Evolutionary conservation across 768 basidiomycete species (phyloP).

Genomic region (Suillus plorans): DNA sequence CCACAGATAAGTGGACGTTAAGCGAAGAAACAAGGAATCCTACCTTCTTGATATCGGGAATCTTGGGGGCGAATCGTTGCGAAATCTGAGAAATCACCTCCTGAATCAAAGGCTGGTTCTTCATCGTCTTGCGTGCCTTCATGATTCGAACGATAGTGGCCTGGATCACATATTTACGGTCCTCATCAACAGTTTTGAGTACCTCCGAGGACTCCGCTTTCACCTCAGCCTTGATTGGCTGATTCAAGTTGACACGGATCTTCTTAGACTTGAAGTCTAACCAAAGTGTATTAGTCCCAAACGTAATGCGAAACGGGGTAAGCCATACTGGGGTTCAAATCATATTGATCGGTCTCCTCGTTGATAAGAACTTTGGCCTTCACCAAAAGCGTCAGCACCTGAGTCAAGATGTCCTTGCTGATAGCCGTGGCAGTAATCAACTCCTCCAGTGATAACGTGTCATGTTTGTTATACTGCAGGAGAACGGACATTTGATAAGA

Average conservation of each 20-base stretch:
- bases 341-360: conserved; percentile 87
- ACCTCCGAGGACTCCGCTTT: conserved; percentile 90
- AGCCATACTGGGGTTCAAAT: conserved; percentile 76
- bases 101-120: conserved; percentile 86
- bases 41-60: conserved; percentile 96
- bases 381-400: conserved; percentile 60
- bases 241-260: conserved; percentile 88
- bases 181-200: conserved; percentile 93
- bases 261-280: conserved; percentile 91
- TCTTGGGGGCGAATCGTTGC: conserved; percentile 87
- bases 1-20: conserved; percentile 11
- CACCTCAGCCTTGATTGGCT: conserved; percentile 91
- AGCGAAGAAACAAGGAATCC: conserved; percentile 4
- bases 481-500: conserved; percentile 96
- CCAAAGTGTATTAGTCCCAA: not conserved
- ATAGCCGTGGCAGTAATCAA: conserved; percentile 78
- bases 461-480: conserved; percentile 89
- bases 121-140: conserved; percentile 95
- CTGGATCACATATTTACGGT: conserved; percentile 95
- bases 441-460: conserved; percentile 82
- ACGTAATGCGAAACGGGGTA: no score
- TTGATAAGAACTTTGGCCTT: conserved; percentile 90
- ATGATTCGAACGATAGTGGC: conserved; percentile 94
- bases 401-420: conserved; percentile 75
- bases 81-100: conserved; percentile 91